phyloP scores from a whole-genome alignment of 2,329 filamentous ascomycete genomes.

The Eutypa lata region DNA sequence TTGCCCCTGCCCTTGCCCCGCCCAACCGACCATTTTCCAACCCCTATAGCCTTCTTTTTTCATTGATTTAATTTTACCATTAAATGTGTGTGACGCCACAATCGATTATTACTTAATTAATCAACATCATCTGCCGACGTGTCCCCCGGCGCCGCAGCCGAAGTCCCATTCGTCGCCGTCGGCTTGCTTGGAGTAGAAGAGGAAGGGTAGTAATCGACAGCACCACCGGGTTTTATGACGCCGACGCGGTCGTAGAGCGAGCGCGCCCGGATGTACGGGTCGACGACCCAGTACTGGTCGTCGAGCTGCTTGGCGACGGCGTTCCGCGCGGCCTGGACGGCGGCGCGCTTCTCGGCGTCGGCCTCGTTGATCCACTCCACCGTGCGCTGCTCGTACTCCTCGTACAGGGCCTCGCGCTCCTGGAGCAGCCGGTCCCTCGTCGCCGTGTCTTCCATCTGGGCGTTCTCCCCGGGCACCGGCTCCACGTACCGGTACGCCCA shows the following conservation, averaged over 20 bases:
- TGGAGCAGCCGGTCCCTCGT: slow-evolving; percentile 62
- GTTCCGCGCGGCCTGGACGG: slow-evolving; percentile 56
- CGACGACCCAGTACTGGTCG: slow-evolving; percentile 82
- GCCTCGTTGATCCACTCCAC: slow-evolving; percentile 67
- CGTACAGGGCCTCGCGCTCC: slow-evolving; percentile 63
- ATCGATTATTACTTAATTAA: too few relatives aligned
- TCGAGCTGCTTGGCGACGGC: slow-evolving; percentile 61
- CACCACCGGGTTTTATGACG: slow-evolving; percentile 64
- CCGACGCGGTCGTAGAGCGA: slow-evolving; percentile 83
- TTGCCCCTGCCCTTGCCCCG: slow-evolving; percentile 1
- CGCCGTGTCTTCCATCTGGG: slow-evolving; percentile 62
- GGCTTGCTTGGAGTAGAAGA: slow-evolving; percentile 12
- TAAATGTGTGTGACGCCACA: too few relatives aligned
- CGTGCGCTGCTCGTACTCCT: slow-evolving; percentile 72
- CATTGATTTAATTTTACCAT: too few relatives aligned
- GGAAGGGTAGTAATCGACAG: slow-evolving; percentile 65
- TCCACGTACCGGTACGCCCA: slow-evolving; percentile 84
- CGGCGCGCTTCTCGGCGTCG: slow-evolving; percentile 42
- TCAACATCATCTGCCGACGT: slow-evolving; percentile 46
- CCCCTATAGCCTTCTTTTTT: too few relatives aligned
- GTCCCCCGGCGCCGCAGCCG: slow-evolving; percentile 23
- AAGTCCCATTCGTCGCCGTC: slow-evolving; percentile 14
- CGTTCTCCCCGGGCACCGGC: slow-evolving; percentile 73
- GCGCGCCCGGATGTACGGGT: slow-evolving; percentile 80
- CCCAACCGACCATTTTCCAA: too few relatives aligned